Base-by-base conservation (phyloP, 805 yeast genomes). In the Cyberlindnera galapagoensis region DNA sequence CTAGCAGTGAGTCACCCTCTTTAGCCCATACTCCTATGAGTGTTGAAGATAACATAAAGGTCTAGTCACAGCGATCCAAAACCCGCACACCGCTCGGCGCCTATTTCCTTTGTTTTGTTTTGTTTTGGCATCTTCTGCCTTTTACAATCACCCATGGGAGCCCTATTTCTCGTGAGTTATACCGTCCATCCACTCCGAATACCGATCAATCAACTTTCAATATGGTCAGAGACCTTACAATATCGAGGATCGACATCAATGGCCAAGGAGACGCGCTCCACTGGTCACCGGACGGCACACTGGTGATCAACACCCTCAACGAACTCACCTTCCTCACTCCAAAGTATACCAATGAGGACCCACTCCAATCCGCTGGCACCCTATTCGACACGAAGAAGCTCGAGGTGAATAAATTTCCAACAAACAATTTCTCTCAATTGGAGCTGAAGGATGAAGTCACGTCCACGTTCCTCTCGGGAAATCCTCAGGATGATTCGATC, bases 231-330 rank as follows among this genome's bases (percentile, higher is more conserved):
- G 41, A 37, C 14, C 26, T 37, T 10, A 11, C 20, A 5, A 14
- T 51, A 9, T 35, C 40, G 9, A 35, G 56, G 22, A 31, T 34
- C 0, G 55, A 51, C n/a, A 32, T 51, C 3, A 8, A 20, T 1
- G 30, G 33, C 4, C 28, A 33, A 6, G 6, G 25, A 18, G 42
- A 44, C 12, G 39, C 29, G 2, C 19, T 51, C 2, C 24, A 36
- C 11, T 51, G 56, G 56, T 26, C 51, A 1, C 38, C 43, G 3
- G 45, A 47, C 27, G 56, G 56, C 1, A 38, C 47, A 9, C 14
- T 51, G n/a, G 51, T 44, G 6, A 6, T 51, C 7, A 47, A 50
- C 33, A 42, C 52, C 1, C 9, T 22, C 2, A 35, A 39, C 10
- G 45, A 47, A 19, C 18, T 50, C 11, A 47, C 51, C 1, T 13